These are phyloP conservation scores for Phytophthora idaei DNA, from an alignment of 352 stramenopile genomes.

Conservation along the genomic window DNA sequence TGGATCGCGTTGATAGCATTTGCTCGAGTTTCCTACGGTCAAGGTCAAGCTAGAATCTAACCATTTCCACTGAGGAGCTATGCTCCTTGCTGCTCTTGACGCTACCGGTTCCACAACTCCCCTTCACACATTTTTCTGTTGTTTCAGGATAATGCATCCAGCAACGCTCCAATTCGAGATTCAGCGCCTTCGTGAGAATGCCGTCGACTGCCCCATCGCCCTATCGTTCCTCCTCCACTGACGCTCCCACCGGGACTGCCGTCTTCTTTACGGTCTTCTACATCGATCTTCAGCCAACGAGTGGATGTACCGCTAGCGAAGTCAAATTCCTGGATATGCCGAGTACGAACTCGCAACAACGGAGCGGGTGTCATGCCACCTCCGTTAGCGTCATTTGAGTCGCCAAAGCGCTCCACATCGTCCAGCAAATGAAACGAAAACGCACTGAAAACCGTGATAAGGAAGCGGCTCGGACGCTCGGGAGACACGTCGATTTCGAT, in stretches of 20 bases:
- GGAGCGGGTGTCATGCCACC: slow-evolving; percentile 58
- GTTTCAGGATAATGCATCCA: slow-evolving; percentile 45
- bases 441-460: slow-evolving; percentile 78
- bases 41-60: too few relatives aligned
- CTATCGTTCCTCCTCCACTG: slow-evolving; percentile 15
- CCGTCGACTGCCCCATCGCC: slow-evolving; percentile 34
- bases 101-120: too few relatives aligned
- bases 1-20: too few relatives aligned
- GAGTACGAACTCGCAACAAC: slow-evolving; percentile 66
- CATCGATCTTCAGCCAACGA: slow-evolving; percentile 66
- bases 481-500: slow-evolving; percentile 77
- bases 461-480: slow-evolving; percentile 60
- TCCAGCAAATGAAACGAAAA: slow-evolving; percentile 83
- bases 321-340: slow-evolving; percentile 84
- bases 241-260: slow-evolving; percentile 23
- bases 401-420: slow-evolving; percentile 74
- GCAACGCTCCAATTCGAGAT: slow-evolving; percentile 44
- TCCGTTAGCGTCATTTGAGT: slow-evolving; percentile 35
- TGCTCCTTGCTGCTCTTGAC: too few relatives aligned
- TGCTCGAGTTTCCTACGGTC: too few relatives aligned
- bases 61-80: too few relatives aligned
- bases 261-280: slow-evolving; percentile 64
- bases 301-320: slow-evolving; percentile 72
- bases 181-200: slow-evolving; percentile 42
- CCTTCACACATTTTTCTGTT: not conserved